Evolutionary conservation across 306 rosid genomes (phyloP).

Genomic region (Cucumis sativus): Cucumber_9930_V3 NC_026657.2:11089001-11089500

Average conservation of each 20-base stretch:
- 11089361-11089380: neutral
- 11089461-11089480: slow-evolving; percentile 43
- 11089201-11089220: slow-evolving; percentile 58
- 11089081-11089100: neutral
- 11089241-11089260: neutral
- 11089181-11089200: slow-evolving; percentile 91
- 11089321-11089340: slow-evolving; percentile 10
- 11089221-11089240: slow-evolving; percentile 39
- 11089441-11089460: slow-evolving; percentile 33
- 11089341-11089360: slow-evolving; percentile 8
- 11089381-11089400: slow-evolving; percentile 14
- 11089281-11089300: neutral
- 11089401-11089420: slow-evolving; percentile 40
- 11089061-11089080: neutral
- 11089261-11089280: neutral
- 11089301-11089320: slow-evolving; percentile 68
- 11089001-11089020: slow-evolving; percentile 44
- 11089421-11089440: slow-evolving; percentile 2
- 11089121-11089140: slow-evolving; percentile 18
- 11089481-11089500: slow-evolving; percentile 29
- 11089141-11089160: slow-evolving; percentile 55
- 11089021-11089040: slow-evolving; percentile 63
- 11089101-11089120: no score
- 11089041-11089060: neutral
- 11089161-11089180: slow-evolving; percentile 87